Evolutionary conservation across 768 basidiomycete species (phyloP).

Genomic region (Suillus plorans): DNA sequence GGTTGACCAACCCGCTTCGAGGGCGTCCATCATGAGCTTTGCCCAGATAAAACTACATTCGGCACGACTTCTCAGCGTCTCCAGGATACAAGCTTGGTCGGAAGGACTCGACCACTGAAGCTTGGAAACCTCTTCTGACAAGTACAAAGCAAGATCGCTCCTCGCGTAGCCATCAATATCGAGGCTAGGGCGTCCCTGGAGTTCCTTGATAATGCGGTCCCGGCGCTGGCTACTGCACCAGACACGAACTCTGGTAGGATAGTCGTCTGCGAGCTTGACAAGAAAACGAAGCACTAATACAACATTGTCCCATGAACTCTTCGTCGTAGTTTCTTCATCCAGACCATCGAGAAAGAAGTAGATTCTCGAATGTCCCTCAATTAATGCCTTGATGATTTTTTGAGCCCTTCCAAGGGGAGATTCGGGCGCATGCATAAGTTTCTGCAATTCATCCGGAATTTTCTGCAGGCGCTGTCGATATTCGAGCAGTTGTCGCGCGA

Average conservation of each 20-base stretch:
- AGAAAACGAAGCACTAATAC: conserved; percentile 16
- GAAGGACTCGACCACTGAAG: neutral
- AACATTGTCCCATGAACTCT: conserved; percentile 18
- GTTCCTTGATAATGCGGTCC: neutral
- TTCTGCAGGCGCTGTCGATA: neutral
- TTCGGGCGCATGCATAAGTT: neutral
- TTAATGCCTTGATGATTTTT: conserved; percentile 17
- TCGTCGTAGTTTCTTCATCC: conserved; percentile 21
- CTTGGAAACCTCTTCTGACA: conserved; percentile 2
- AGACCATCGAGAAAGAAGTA: conserved; percentile 30
- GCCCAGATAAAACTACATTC: neutral
- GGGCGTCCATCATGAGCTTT: neutral
- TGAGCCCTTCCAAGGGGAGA: conserved; percentile 11
- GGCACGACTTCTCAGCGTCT: neutral
- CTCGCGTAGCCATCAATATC: neutral
- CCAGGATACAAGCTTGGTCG: neutral
- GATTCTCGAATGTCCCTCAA: conserved; percentile 7
- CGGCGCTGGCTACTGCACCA: conserved; percentile 26
- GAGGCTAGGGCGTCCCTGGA: conserved; percentile 2
- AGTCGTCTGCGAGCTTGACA: conserved; percentile 10
- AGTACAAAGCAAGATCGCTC: conserved; percentile 9
- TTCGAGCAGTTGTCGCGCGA: neutral
- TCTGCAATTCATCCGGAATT: too few relatives aligned
- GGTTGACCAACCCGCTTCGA: neutral
- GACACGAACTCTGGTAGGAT: conserved; percentile 18